Base-by-base conservation (phyloP, 73 alveolate genomes). In the Symbiodinium pilosum region DNA sequence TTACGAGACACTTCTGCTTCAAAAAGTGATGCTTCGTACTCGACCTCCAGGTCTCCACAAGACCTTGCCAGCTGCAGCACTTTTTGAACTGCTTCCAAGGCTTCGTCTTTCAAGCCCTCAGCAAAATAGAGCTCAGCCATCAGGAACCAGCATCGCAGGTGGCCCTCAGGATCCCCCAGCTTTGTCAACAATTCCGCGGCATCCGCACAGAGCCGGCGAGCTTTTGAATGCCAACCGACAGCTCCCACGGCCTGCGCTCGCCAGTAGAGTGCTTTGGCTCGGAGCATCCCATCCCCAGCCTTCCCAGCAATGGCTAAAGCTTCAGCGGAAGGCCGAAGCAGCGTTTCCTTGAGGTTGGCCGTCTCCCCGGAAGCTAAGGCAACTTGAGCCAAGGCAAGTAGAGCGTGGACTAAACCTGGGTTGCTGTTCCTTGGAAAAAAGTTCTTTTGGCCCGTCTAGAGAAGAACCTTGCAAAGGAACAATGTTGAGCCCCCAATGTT, bases 221-320 rank as follows among this genome's bases (percentile, higher is more conserved):
- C 81, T 32, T 4, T 0, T 41, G 59, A n/a, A 16, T 85, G 97
- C 32, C 97, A 73, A 9, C 97, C 97, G 36, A 91, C 43, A 28
- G 81, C 84, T n/a, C 97, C 97, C 97, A 83, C 39, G 41, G 81
- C 89, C 14, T 91, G 84, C 4, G 89, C 97, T n/a, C 88, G 88
- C 97, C 97, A 91, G 97, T 91, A 69, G 28, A 91, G 32, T 38
- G 97, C 97, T 75, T 32, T 34, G 38, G 97, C 47, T 21, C 97
- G 51, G 75, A 91, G 52, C 52, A 34, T 34, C 51, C 34, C 39
- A 21, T 91, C 97, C 24, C 87, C 97, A 21, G 40, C 42, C 16
- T 91, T 68, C n/a, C 97, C 97, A 12, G 97, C 97, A 43, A 91
- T 12, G n/a, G 87, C 89, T 43, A 91, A 42, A 28, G 97, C 97